These are phyloP conservation scores for Coniochaeta prunicola DNA, from an alignment of 2,329 filamentous ascomycete genomes.

Conservation along the genomic window DNA sequence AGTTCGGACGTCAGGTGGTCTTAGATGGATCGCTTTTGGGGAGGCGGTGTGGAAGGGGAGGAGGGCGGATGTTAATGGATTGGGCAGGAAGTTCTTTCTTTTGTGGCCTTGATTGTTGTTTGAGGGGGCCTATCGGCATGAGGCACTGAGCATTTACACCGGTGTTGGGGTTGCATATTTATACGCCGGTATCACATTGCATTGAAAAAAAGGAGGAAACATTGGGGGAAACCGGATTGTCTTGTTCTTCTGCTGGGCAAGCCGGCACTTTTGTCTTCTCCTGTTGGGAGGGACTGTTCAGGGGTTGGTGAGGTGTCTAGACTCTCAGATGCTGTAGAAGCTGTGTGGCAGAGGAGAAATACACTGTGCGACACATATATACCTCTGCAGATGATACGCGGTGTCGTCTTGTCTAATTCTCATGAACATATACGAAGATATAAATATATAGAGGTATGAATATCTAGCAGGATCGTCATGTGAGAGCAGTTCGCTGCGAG, in stretches of 20 bases:
- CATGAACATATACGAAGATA: too few species aligned
- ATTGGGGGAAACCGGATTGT: background rate
- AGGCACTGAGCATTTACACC: background rate
- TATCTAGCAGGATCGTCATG: too few species aligned
- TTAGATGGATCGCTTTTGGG: constrained; percentile 9
- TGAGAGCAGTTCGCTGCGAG: too few species aligned
- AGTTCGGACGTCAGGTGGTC: constrained; percentile 15
- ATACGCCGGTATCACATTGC: background rate
- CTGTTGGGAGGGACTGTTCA: background rate
- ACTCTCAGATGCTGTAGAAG: background rate
- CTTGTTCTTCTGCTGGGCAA: background rate
- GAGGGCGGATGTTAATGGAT: background rate
- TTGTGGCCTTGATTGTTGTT: background rate
- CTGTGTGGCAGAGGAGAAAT: background rate
- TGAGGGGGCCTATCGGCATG: background rate
- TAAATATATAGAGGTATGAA: too few species aligned
- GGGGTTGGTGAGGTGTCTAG: background rate
- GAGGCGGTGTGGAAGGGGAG: background rate
- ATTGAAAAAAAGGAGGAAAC: background rate
- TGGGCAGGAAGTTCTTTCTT: background rate
- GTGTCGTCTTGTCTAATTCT: too few species aligned
- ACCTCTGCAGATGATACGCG: background rate
- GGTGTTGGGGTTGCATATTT: background rate
- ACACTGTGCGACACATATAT: background rate
- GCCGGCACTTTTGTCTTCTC: background rate